A percentile compares a stretch with the other conserved stretches of the same genome.
These are phyloP conservation scores for Endoconidiophora polonica DNA, from an alignment of 2,329 filamentous ascomycete species.

Conservation along the genomic window DNA sequence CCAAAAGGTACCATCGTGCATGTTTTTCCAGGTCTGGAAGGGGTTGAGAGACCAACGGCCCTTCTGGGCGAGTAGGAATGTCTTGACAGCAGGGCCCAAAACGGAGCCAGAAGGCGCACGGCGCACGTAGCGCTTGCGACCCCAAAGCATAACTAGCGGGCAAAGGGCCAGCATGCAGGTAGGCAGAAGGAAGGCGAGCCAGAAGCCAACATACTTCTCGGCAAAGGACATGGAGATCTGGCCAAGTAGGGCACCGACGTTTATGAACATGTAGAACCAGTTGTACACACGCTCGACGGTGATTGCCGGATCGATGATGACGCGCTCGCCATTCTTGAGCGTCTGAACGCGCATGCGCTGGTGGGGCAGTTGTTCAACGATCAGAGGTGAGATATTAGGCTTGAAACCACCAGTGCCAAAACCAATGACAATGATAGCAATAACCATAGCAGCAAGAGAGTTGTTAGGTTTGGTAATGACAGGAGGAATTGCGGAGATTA, in stretches of 20 bases:
- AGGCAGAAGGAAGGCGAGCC: constrained; percentile 51
- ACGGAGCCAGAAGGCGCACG: constrained; percentile 50
- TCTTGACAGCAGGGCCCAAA: constrained; percentile 43
- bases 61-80: constrained; percentile 46
- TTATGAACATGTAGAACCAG: constrained; percentile 59
- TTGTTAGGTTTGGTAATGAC: constrained; percentile 39
- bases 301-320: constrained; percentile 47
- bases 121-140: constrained; percentile 40
- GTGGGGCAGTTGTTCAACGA: constrained; percentile 47
- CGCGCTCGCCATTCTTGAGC: constrained; percentile 37
- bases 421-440: constrained; percentile 35
- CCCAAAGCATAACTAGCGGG: constrained; percentile 43
- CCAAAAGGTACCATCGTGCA: constrained; percentile 45
- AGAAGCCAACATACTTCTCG: constrained; percentile 61
- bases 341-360: constrained; percentile 37
- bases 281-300: constrained; percentile 48
- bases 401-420: constrained; percentile 63
- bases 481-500: constrained; percentile 45
- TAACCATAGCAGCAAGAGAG: constrained; percentile 44
- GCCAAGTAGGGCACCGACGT: constrained; percentile 47
- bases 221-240: constrained; percentile 54
- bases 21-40: constrained; percentile 37
- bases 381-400: constrained; percentile 50
- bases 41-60: constrained; percentile 55
- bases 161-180: constrained; percentile 47